Evolutionary conservation across 2,329 filamentous ascomycete species (phyloP), one percentile per base, ranked within the genome.

Genomic region (Fusarium tanahbumbuense): DNA sequence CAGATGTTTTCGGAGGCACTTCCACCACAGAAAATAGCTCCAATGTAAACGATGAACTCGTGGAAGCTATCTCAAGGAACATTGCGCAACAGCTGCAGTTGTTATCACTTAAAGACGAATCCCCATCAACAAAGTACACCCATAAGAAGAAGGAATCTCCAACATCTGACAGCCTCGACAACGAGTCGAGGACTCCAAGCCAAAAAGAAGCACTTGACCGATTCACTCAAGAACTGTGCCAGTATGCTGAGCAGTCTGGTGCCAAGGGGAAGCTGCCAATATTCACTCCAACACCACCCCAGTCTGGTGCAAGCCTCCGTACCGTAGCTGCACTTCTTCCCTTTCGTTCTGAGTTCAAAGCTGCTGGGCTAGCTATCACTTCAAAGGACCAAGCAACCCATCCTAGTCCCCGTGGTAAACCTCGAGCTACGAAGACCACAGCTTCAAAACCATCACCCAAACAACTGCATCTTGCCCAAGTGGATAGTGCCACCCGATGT

Each of bases 361-460:
- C 82, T 60, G 86, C 85, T 56, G 86, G 87, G 3, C 79, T 89
- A 52, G 86, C 87, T 3, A 83, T 89, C 2, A 89, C 87, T 13
- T 88, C 87, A 37, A 77, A 77, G 47, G 66, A 79, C 67, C 63
- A 87, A 83, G 69, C 83, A 82, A 75, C 79, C 62, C 22, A 13
- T 7, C 23, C 30, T 32, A 45, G 64, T 42, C 64, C 63, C 53
- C 53, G 67, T 30, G 60, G 62, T 8, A 67, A 57, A 20, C 37
- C 50, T 10, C 67, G 67, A 56, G 49, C 55, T 20, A 34, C 57
- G 15, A 62, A 48, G 22, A 56, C 46, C 25, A 62, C 50, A 20
- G 45, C 44, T 11, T 45, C 48, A 20, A 59, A 44, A 37, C 23
- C 37, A 30, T 47, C 23, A 46, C 42, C 32, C 46, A 50, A 50